Base-by-base conservation (phyloP, 352 stramenopile species). In the Globisporangium paddicum region DNA sequence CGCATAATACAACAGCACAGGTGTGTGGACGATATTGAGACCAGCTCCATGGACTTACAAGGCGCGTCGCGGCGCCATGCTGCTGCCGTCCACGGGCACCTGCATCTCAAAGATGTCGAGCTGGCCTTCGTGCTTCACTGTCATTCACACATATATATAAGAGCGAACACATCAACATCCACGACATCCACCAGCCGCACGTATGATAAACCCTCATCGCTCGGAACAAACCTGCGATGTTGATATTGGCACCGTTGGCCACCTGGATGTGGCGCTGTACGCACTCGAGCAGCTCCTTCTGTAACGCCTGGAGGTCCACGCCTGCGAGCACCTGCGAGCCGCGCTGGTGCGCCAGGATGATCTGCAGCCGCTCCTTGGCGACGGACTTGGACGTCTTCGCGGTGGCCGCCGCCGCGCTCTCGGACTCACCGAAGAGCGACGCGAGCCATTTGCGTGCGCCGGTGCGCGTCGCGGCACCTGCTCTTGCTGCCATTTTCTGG, bases 61-160 rank as follows among this genome's bases (percentile, higher is more conserved):
- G 18, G n/a, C 21, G n/a, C 49, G 41, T 32, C 58, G 58, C 14
- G 58, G 13, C n/a, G 55, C 46, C 38, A 57, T 35, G 34, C 67
- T 81, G 34, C 72, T 71, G 51, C 71, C 72, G 55, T 92, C 78
- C 58, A 96, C 86, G 0, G 86, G 86, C 59, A 96, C 86, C 53
- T 96, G 86, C 86, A 96, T 96, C 69, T 96, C 86, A 56, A 96
- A 96, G 52, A 96, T 95, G 58, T 96, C 86, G 61, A 96, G 69
- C 28, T 85, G 76, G 2, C 85, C 85, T 68, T 96, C 86, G 60
- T 93, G 81, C 64, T 95, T 95, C 37, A 96, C 86, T 93, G 64
- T 16, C 13, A 54, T 41, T 6, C 13, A 21, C 42, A 14, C 28
- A 57, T n/a, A n/a, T n/a, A n/a, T n/a, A n/a, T n/a, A 11, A 55